A percentile compares a stretch with the other conserved stretches of the same genome.
Conservation (phyloP, 345 rosid genomes). For the Lumnitzera racemosa region DNA sequence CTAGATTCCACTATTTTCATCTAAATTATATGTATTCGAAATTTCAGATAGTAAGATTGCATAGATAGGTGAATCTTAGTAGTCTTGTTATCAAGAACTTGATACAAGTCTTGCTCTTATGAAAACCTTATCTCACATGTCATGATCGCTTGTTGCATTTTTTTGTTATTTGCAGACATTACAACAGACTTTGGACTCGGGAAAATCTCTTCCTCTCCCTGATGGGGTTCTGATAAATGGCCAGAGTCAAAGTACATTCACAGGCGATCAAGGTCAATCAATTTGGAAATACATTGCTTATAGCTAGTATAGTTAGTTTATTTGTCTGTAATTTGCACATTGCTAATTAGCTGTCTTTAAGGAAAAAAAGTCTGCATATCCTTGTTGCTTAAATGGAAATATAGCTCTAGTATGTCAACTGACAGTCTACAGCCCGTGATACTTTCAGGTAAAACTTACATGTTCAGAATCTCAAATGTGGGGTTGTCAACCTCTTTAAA, state of each 20-base stretch:
- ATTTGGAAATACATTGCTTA: neutral
- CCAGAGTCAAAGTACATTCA: constrained; percentile 24
- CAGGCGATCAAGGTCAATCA: constrained; percentile 27
- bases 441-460: constrained; percentile 57
- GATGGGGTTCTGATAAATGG: constrained; percentile 37
- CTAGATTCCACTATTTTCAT: too few relatives aligned
- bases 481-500: constrained; percentile 67
- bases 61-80: too few relatives aligned
- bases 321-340: too few relatives aligned
- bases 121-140: too few relatives aligned
- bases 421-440: neutral
- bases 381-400: too few relatives aligned
- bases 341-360: too few relatives aligned
- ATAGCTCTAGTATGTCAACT: neutral
- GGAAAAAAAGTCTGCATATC: too few relatives aligned
- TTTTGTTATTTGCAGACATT: constrained; percentile 29
- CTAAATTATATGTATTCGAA: too few relatives aligned
- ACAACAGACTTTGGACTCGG: constrained; percentile 53
- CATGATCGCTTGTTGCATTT: neutral
- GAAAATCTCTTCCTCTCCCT: constrained; percentile 54
- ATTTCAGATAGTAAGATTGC: too few relatives aligned
- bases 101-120: too few relatives aligned
- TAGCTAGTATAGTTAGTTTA: neutral
- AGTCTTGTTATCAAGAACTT: too few relatives aligned
- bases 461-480: constrained; percentile 65